Base-by-base conservation (phyloP, 208 protist genomes). In the Wallacemonas sp. region DNA sequence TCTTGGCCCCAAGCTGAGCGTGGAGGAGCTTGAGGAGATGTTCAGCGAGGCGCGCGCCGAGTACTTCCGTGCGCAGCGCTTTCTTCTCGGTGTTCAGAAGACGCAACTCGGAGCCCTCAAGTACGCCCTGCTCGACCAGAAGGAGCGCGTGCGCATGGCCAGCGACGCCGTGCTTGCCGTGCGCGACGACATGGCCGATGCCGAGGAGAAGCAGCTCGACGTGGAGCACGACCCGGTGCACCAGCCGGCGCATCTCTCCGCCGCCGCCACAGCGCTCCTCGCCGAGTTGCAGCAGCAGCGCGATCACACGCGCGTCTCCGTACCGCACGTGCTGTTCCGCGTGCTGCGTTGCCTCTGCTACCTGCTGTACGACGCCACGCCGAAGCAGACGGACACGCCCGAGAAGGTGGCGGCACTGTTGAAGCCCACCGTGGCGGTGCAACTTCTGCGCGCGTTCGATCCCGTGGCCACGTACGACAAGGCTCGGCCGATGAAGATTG, bases 301-400 rank as follows among this genome's bases (percentile, higher is more conserved):
- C 29, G 64, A 79, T 22, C 86, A 92, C 71, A 71, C 70, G 22
- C 74, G 68, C 22, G 64, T 91, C 57, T 79, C 77, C 16, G 61
- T 84, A 4, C 59, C 81, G 25, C 81, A 86, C 65, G 66, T 92
- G 33, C 62, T 77, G 65, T 94, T 81, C 65, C 84, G 81, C 29
- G 74, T 90, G 10, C 57, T 92, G 42, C 86, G 86, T 22, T 86
- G 84, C 54, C 57, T 89, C 57, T 93, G 86, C 70, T 95, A 95
- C 52, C 59, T 93, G 3, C 70, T 95, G 32, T 74, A 90, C 31
- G 77, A 89, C 50, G 72, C 82, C 29, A 91, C 86, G 0, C 89
- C 89, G 1, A 89, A 83, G 64, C 33, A 81, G 20, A 91, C 78
- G 1, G 73, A 76, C 50, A 86, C 87, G 0, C 72, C 86, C 31